Evolutionary conservation across 495 filamentous ascomycete genomes (phyloP).

Genomic region (Rusavskia elegans): DNA sequence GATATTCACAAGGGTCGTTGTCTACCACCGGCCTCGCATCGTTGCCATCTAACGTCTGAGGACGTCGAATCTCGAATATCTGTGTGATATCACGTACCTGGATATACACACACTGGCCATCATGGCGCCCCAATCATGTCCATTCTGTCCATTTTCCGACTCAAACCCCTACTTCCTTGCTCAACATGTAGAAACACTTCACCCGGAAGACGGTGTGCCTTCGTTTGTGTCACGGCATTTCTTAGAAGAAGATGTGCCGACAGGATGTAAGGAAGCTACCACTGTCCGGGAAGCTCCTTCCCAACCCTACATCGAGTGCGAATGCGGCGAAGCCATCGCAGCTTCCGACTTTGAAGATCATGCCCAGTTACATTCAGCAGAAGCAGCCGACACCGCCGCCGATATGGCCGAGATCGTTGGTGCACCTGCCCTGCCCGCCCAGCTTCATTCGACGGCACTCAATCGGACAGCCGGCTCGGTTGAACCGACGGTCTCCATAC

Average conservation of each 20-base stretch:
- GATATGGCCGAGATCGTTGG: neutral
- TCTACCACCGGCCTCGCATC: no score
- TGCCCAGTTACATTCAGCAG: slow-evolving; percentile 55
- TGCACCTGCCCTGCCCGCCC: neutral
- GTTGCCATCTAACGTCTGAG: no score
- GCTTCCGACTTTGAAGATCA: slow-evolving; percentile 50
- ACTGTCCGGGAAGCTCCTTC: slow-evolving; percentile 5
- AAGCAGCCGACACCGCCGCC: slow-evolving; percentile 15
- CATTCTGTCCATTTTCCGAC: slow-evolving; percentile 39
- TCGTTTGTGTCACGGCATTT: slow-evolving; percentile 23
- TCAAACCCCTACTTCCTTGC: slow-evolving; percentile 29
- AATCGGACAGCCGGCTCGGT: no score
- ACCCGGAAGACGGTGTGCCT: slow-evolving; percentile 36
- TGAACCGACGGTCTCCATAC: no score
- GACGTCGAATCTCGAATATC: no score
- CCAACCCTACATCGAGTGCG: slow-evolving; percentile 46
- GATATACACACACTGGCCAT: no score
- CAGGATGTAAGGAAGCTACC: slow-evolving; percentile 5
- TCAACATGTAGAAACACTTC: slow-evolving; percentile 39
- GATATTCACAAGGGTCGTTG: no score
- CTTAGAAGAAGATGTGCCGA: slow-evolving; percentile 18
- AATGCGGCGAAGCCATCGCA: slow-evolving; percentile 57
- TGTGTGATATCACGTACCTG: no score
- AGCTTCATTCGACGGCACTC: no score
- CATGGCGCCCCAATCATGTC: slow-evolving; percentile 18